Conservation (phyloP, 371 early-diverging fungal genomes). For the Mortierella sp. region DNA sequence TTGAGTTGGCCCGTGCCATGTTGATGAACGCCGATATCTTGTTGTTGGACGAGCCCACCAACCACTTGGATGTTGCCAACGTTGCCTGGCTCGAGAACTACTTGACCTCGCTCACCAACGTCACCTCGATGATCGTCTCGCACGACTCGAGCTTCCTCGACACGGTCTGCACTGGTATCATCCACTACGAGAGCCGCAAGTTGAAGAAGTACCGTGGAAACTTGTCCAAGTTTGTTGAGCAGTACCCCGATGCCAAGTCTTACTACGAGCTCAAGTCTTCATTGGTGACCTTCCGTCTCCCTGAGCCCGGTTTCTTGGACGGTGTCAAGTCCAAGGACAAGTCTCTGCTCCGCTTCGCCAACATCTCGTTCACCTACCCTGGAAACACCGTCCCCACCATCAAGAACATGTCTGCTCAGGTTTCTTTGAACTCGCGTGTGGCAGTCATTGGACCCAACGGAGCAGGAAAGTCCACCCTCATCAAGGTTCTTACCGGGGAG, state of each 20-base stretch:
- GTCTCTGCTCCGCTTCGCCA: slow-evolving; percentile 76
- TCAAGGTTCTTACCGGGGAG: slow-evolving; percentile 90
- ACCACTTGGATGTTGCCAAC: slow-evolving; percentile 91
- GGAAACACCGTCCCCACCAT: slow-evolving; percentile 68
- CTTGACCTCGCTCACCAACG: slow-evolving; percentile 76
- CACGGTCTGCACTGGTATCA: slow-evolving; percentile 86
- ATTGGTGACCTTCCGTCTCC: slow-evolving; percentile 72
- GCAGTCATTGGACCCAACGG: slow-evolving; percentile 75
- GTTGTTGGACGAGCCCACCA: slow-evolving; percentile 93
- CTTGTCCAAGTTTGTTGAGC: slow-evolving; percentile 87
- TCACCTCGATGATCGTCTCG: slow-evolving; percentile 90
- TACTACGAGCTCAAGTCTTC: slow-evolving; percentile 78
- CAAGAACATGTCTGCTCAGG: slow-evolving; percentile 71
- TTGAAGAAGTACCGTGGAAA: slow-evolving; percentile 88
- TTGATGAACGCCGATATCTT: slow-evolving; percentile 88
- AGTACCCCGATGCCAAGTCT: slow-evolving; percentile 81
- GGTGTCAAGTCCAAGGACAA: slow-evolving; percentile 83
- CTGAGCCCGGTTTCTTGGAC: slow-evolving; percentile 80
- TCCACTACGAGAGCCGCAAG: slow-evolving; percentile 85
- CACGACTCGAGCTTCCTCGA: slow-evolving; percentile 94
- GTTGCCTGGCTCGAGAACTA: slow-evolving; percentile 90
- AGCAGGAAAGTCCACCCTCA: slow-evolving; percentile 84
- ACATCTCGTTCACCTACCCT: slow-evolving; percentile 78
- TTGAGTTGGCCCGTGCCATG: slow-evolving; percentile 90
- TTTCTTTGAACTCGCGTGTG: slow-evolving; percentile 77